Conservation (phyloP, 768 basidiomycete species). For the Exidia glandulosa region DNA sequence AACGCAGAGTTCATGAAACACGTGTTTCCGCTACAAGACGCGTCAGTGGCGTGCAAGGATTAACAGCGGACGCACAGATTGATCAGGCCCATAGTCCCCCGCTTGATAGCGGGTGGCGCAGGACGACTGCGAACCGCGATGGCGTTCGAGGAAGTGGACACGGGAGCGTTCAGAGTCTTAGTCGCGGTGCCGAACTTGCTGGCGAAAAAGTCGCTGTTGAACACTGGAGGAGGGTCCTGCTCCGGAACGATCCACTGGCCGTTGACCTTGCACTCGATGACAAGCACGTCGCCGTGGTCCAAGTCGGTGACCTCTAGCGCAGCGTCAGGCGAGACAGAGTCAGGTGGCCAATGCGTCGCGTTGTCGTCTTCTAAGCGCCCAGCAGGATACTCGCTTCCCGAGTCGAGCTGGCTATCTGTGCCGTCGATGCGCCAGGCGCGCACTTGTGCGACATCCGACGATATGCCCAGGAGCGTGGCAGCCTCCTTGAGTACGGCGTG, state of each 20-base stretch:
- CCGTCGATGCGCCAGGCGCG: conserved; percentile 9
- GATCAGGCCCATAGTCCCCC: conserved; percentile 75
- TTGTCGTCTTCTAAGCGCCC: conserved; percentile 2
- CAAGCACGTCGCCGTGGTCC: conserved; percentile 48
- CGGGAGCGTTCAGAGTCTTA: neutral
- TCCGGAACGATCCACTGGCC: conserved; percentile 43
- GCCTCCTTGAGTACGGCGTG: conserved; percentile 22
- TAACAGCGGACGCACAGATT: conserved; percentile 57
- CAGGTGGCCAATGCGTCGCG: conserved; percentile 12
- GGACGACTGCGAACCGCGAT: conserved; percentile 1
- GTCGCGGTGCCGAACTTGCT: neutral
- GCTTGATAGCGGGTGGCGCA: conserved; percentile 20
- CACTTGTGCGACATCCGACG: conserved; percentile 12
- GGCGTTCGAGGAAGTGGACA: conserved; percentile 4
- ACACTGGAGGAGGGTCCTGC: conserved; percentile 7
- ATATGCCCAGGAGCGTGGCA: neutral
- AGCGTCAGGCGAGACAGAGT: conserved; percentile 32
- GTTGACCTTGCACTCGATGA: conserved; percentile 60
- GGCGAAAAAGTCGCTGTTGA: conserved; percentile 1
- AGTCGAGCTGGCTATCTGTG: conserved; percentile 20
- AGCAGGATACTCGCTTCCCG: conserved; percentile 6
- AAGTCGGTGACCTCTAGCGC: conserved; percentile 33
- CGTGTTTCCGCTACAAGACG: conserved; percentile 65
- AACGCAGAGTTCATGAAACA: conserved; percentile 99
- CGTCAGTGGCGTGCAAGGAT: conserved; percentile 8